Evolutionary conservation across 2,329 filamentous ascomycete species (phyloP).

Genomic region (Aphanocladium album): DNA sequence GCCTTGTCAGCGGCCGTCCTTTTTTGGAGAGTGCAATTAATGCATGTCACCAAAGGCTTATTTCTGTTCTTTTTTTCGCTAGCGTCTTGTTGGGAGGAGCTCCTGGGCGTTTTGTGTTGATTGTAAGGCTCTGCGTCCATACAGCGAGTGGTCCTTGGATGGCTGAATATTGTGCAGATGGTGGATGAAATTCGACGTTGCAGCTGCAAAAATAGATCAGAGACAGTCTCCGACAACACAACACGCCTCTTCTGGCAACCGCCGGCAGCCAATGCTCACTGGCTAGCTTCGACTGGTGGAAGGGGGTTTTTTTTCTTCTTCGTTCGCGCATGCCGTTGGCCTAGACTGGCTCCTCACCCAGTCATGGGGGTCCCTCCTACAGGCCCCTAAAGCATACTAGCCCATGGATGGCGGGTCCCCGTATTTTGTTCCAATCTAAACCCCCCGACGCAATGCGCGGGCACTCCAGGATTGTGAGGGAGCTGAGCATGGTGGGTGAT

Average conservation of each 20-base stretch:
- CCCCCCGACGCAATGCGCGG: not conserved
- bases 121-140: not conserved
- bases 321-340: not conserved
- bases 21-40: not conserved
- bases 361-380: not conserved
- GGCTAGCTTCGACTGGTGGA: not conserved
- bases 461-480: not conserved
- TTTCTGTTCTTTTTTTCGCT: not conserved
- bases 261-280: not conserved
- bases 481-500: not conserved
- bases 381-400: not conserved
- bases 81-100: not conserved
- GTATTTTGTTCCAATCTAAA: slow-evolving; percentile 6
- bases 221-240: not conserved
- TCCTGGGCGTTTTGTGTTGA: not conserved
- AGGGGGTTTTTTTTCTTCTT: not conserved
- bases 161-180: not conserved
- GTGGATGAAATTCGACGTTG: slow-evolving; percentile 2
- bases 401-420: not conserved
- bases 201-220: slow-evolving; percentile 9
- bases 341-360: slow-evolving; percentile 1
- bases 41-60: slow-evolving; percentile 2
- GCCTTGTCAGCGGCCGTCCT: not conserved
- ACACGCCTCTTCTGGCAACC: not conserved
- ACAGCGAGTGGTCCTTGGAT: not conserved